A percentile compares a stretch with the other conserved stretches of the same genome.
Evolutionary conservation across 176 grass and related monocot genomes (phyloP).

Genomic region (Cenchrus purpureus): DNA sequence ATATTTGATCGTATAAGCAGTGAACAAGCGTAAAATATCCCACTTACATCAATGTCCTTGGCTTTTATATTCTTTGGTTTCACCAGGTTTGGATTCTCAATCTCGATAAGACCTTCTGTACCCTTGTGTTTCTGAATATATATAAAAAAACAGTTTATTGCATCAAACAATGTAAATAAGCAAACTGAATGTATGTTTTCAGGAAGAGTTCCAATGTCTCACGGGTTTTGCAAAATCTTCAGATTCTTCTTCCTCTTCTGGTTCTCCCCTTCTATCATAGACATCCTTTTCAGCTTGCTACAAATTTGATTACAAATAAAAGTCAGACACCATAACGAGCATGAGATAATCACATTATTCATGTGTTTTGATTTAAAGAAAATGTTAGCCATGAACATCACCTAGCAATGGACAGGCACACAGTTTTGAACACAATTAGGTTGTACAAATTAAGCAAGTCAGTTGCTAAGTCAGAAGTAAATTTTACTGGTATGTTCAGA

Average conservation of each 20-base stretch:
- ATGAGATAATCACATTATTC: neutral
- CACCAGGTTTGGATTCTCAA: slow-evolving; percentile 91
- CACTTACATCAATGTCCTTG: slow-evolving; percentile 86
- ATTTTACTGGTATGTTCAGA: neutral
- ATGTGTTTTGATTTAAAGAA: neutral
- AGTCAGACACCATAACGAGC: slow-evolving; percentile 25
- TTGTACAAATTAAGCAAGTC: neutral
- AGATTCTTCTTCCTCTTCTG: slow-evolving; percentile 62
- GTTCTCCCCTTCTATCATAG: slow-evolving; percentile 53
- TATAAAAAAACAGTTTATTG: neutral
- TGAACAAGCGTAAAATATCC: slow-evolving; percentile 3
- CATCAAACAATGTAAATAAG: slow-evolving; percentile 1
- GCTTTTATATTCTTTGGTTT: slow-evolving; percentile 82
- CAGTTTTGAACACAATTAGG: neutral
- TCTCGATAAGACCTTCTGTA: slow-evolving; percentile 76
- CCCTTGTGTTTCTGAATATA: slow-evolving; percentile 77
- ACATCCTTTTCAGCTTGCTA: slow-evolving; percentile 49
- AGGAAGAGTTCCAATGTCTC: slow-evolving; percentile 32
- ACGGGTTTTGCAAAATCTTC: slow-evolving; percentile 59
- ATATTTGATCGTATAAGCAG: neutral
- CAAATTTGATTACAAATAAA: slow-evolving; percentile 38
- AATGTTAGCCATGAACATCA: neutral
- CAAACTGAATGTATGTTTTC: slow-evolving; percentile 11
- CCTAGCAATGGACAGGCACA: neutral
- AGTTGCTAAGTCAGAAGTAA: neutral